Base-by-base conservation (phyloP, 345 rosid genomes). In the Lepidium sativum region DNA sequence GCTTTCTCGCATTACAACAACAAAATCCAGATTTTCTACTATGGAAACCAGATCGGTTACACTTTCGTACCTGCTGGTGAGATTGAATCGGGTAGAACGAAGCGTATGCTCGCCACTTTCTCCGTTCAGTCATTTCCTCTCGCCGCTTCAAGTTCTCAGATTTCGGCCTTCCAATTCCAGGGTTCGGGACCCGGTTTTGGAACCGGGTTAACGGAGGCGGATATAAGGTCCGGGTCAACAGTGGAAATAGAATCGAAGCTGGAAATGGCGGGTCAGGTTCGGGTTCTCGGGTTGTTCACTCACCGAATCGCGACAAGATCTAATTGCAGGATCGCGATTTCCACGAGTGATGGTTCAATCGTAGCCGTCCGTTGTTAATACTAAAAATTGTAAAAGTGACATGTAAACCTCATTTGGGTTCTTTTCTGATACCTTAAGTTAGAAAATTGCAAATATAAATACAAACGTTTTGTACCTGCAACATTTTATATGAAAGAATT, bases 41-140 rank as follows among this genome's bases (percentile, higher is more conserved):
- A 87, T 5, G 96, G 96, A 3, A 78, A 82, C 59, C 97, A 80
- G 73, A 88, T 95, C 64, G 99, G 97, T 0, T 88, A 81, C 82
- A 80, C 82, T 81, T 90, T 88, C 78, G 78, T 95, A 35, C 99
- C 99, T 18, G 97, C 99, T 9, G 96, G 97, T 0, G 81, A 86
- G 79, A 84, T 91, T 85, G 85, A 74, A 31, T 55, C 96, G 29
- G 91, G 95, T 58, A 87, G n/a, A 76, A 85, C 96, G 48, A 81
- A 91, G 75, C 78, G 80, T 75, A 91, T 91, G 99, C 82, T 83
- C 9, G 96, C 91, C 6, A 78, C 76, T 45, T 95, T 91, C 75
- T 56, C 88, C 16, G 95, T 91, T 27, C 80, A 85, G 71, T 86
- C 97, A 25, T 86, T 95, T 77, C 96, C 95, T 6, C 75, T 87